Conservation (phyloP, 768 basidiomycete species). For the Rubroboletus pulcherrimus region DNA sequence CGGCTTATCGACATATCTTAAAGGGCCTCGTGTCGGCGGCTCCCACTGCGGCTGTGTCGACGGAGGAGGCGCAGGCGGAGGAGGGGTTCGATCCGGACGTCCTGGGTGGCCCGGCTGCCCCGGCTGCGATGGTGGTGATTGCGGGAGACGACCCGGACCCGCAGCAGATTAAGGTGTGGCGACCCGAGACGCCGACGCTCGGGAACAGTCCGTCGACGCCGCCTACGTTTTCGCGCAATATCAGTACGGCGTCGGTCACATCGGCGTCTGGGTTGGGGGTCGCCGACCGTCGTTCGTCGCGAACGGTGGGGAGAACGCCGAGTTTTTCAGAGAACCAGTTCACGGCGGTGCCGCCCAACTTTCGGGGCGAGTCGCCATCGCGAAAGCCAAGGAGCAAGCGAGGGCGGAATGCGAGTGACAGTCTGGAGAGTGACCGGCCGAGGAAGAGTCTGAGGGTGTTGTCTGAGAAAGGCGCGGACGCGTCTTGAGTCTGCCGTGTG, state of each 20-base stretch:
- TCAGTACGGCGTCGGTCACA: conserved; percentile 9
- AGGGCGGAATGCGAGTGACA: conserved; percentile 16
- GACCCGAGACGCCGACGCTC: not conserved
- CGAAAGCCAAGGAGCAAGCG: conserved; percentile 29
- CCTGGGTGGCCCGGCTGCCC: not conserved
- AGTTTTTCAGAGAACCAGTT: conserved; percentile 42
- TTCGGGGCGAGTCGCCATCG: conserved; percentile 28
- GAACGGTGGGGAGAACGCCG: conserved; percentile 26
- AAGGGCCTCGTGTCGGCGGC: conserved; percentile 13
- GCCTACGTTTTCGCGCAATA: conserved; percentile 18
- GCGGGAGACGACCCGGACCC: conserved; percentile 10
- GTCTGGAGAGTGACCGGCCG: conserved; percentile 12
- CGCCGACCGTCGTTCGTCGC: conserved; percentile 1
- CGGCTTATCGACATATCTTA: conserved; percentile 54
- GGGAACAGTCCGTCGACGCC: conserved; percentile 29
- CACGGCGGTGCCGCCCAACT: conserved; percentile 42
- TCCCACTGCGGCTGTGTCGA: not conserved
- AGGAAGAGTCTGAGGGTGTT: conserved; percentile 20
- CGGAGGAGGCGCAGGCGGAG: not conserved
- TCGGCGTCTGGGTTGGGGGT: not conserved
- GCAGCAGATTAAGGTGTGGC: conserved; percentile 25
- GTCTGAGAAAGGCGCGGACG: not conserved
- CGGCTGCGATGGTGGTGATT: not conserved
- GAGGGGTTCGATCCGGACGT: conserved; percentile 15
- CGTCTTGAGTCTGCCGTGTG: not conserved